phyloP scores from a whole-genome alignment of 345 rosid species.

The Lepidium aucheri region DNA sequence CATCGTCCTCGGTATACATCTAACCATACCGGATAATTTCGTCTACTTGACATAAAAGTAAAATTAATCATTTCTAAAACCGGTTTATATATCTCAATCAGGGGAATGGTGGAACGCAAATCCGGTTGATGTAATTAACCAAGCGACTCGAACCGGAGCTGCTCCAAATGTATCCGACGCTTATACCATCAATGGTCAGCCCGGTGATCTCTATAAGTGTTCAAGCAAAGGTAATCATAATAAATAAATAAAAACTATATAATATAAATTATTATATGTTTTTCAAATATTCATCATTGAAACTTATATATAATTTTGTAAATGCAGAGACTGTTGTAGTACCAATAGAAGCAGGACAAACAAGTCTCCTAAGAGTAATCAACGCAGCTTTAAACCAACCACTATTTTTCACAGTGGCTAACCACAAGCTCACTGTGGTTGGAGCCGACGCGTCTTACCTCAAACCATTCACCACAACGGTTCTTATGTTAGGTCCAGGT shows the following conservation, averaged over 20 bases:
- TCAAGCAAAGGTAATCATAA: constrained; percentile 52
- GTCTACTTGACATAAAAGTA: not conserved
- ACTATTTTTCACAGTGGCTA: constrained; percentile 72
- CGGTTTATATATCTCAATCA: not conserved
- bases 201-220: constrained; percentile 88
- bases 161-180: constrained; percentile 76
- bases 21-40: not conserved
- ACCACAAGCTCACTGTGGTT: constrained; percentile 76
- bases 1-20: constrained; percentile 54
- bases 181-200: constrained; percentile 85
- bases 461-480: constrained; percentile 72
- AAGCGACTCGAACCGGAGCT: constrained; percentile 63
- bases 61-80: not conserved
- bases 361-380: constrained; percentile 69
- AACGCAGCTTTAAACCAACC: constrained; percentile 84
- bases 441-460: constrained; percentile 84
- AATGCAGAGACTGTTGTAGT: constrained; percentile 61
- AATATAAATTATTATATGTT: not conserved
- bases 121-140: constrained; percentile 67
- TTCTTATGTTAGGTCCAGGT: constrained; percentile 85
- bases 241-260: not conserved
- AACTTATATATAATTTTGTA: not conserved
- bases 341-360: constrained; percentile 65
- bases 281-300: too few species aligned
- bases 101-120: constrained; percentile 98